Evolutionary conservation across 148 eudicot genomes (phyloP).

Genomic region (Fallopia convolvulus): DNA sequence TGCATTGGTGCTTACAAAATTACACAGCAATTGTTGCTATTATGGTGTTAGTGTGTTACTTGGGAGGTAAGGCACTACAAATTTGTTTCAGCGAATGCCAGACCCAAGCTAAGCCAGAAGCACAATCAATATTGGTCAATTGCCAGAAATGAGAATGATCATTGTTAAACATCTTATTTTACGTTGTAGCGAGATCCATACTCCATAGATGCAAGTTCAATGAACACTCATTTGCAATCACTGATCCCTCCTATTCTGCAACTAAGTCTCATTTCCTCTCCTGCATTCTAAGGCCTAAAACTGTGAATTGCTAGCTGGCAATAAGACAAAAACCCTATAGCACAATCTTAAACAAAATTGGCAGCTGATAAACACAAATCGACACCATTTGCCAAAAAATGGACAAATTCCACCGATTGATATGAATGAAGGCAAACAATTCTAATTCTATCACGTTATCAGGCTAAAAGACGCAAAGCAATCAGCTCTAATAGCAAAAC

Average conservation of each 20-base stretch:
- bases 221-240: not conserved
- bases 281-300: not conserved
- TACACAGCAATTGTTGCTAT: not conserved
- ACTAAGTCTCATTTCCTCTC: not conserved
- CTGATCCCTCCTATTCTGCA: not conserved
- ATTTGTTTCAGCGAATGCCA: not conserved
- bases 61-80: not conserved
- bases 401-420: not conserved
- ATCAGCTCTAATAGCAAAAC: not conserved
- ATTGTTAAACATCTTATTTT: not conserved
- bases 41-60: not conserved
- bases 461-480: not conserved
- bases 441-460: not conserved
- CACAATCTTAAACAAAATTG: not conserved
- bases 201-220: slow-evolving; percentile 1
- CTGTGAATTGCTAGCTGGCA: slow-evolving; percentile 2
- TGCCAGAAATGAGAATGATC: not conserved
- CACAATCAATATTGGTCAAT: not conserved
- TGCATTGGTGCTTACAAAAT: not conserved
- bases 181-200: not conserved
- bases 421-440: not conserved
- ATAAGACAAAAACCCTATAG: not conserved
- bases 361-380: not conserved
- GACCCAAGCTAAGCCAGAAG: slow-evolving; percentile 3
- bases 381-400: not conserved